phyloP scores from a whole-genome alignment of 495 filamentous ascomycete genomes.

The Penicillium goetzii region DNA sequence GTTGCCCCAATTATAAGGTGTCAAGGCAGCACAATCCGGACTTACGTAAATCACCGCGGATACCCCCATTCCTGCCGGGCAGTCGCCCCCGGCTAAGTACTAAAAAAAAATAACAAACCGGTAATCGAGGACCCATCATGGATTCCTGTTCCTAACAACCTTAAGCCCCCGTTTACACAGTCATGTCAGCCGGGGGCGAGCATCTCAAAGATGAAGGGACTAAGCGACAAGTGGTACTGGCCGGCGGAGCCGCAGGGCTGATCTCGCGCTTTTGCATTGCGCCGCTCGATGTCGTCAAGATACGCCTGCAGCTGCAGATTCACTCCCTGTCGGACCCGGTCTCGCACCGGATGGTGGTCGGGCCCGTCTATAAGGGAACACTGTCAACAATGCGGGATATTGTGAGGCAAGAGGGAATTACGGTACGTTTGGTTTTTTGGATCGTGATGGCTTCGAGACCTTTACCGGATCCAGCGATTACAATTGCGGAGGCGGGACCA shows the following conservation, averaged over 20 bases:
- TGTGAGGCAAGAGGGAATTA: slow-evolving; percentile 75
- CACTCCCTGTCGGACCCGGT: slow-evolving; percentile 75
- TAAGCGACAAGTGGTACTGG: slow-evolving; percentile 75
- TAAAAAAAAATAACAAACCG: slow-evolving; percentile 15
- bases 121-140: slow-evolving; percentile 15
- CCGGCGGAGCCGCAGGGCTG: slow-evolving; percentile 86
- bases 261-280: slow-evolving; percentile 93
- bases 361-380: slow-evolving; percentile 79
- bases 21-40: slow-evolving; percentile 9
- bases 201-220: slow-evolving; percentile 95
- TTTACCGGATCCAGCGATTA: not conserved
- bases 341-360: slow-evolving; percentile 53
- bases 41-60: slow-evolving; percentile 22
- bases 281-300: slow-evolving; percentile 94
- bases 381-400: slow-evolving; percentile 77
- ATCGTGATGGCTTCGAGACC: not conserved
- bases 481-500: slow-evolving; percentile 1
- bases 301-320: slow-evolving; percentile 89
- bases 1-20: not conserved
- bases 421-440: slow-evolving; percentile 44
- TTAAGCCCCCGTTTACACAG: slow-evolving; percentile 38
- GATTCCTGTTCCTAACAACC: slow-evolving; percentile 14
- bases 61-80: slow-evolving; percentile 20
- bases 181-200: slow-evolving; percentile 74
- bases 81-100: slow-evolving; percentile 17